Percentiles rank a stretch among this genome's conserved stretches.
Conservation (phyloP, 306 rosid genomes). For the Cucumis cinereus region DNA sequence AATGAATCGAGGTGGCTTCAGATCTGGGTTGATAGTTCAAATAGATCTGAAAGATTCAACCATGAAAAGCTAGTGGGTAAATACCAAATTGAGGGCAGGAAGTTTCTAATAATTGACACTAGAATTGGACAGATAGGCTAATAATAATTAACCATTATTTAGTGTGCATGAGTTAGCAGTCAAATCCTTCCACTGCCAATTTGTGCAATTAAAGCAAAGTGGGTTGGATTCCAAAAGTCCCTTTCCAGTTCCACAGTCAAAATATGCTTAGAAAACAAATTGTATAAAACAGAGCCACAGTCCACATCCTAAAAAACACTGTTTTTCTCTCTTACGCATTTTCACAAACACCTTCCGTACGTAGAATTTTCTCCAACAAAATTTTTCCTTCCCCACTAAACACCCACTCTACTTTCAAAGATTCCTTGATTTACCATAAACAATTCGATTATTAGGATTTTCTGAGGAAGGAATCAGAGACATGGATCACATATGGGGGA, state of each 20-base stretch:
- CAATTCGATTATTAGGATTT: not conserved
- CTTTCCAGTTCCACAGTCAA: not conserved
- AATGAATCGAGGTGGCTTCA: not conserved
- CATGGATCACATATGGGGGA: not conserved
- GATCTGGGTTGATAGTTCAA: not conserved
- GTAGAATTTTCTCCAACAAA: not conserved
- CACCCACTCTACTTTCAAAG: not conserved
- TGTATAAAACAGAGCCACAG: not conserved
- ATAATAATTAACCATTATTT: not conserved
- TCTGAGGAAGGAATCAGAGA: not conserved
- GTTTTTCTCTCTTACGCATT: not conserved
- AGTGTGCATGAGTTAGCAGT: not conserved
- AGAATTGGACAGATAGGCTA: not conserved
- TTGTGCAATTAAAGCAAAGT: constrained; percentile 1
- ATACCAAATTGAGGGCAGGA: not conserved
- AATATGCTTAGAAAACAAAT: not conserved
- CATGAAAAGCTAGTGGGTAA: not conserved
- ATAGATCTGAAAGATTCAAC: not conserved
- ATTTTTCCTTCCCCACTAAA: not conserved
- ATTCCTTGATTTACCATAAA: not conserved
- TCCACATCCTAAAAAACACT: not conserved
- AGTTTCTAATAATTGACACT: not conserved
- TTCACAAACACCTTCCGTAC: constrained; percentile 4
- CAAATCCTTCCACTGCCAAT: constrained; percentile 1
- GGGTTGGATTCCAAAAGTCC: not conserved